phyloP scores from a whole-genome alignment of 805 yeast species.

The Yarrowia osloensis region DNA sequence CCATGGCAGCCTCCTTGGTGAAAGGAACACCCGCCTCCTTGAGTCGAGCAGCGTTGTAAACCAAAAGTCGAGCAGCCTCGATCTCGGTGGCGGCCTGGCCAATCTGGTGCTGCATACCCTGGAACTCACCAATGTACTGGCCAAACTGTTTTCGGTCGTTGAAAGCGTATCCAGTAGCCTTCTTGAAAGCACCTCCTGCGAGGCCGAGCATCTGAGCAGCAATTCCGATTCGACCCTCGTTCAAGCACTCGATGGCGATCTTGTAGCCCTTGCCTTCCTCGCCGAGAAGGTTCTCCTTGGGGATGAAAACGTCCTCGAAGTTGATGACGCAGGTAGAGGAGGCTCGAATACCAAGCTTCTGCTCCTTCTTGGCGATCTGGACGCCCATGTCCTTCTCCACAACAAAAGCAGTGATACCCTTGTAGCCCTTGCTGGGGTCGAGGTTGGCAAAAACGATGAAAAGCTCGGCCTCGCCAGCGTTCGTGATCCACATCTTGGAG shows the following conservation, averaged over 20 bases:
- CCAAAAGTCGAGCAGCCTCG: conserved; percentile 48
- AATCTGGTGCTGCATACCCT: conserved; percentile 51
- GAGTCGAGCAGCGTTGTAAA: conserved; percentile 50
- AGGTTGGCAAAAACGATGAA: conserved; percentile 48
- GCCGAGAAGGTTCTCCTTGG: conserved; percentile 48
- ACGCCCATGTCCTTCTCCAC: conserved; percentile 48
- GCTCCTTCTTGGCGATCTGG: conserved; percentile 48
- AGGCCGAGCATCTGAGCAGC: conserved; percentile 51
- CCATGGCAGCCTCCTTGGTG: conserved; percentile 51
- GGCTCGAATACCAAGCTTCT: conserved; percentile 49
- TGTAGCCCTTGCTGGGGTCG: conserved; percentile 48
- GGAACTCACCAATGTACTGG: conserved; percentile 47
- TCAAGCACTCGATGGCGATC: conserved; percentile 48
- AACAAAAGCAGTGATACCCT: conserved; percentile 49
- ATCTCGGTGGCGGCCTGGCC: conserved; percentile 49
- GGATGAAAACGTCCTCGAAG: conserved; percentile 47
- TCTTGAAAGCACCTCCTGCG: conserved; percentile 49
- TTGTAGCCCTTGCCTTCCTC: conserved; percentile 50
- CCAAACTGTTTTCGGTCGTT: conserved; percentile 50
- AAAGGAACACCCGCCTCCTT: conserved; percentile 48
- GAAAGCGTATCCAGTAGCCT: conserved; percentile 45
- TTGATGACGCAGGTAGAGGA: conserved; percentile 48
- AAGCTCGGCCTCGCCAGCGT: conserved; percentile 48
- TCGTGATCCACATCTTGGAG: conserved; percentile 51
- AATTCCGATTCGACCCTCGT: conserved; percentile 51